Evolutionary conservation across 768 basidiomycete species (phyloP), one percentile per base, ranked within the genome.

Genomic region (Phlebiopsis flavidoalba): DNA sequence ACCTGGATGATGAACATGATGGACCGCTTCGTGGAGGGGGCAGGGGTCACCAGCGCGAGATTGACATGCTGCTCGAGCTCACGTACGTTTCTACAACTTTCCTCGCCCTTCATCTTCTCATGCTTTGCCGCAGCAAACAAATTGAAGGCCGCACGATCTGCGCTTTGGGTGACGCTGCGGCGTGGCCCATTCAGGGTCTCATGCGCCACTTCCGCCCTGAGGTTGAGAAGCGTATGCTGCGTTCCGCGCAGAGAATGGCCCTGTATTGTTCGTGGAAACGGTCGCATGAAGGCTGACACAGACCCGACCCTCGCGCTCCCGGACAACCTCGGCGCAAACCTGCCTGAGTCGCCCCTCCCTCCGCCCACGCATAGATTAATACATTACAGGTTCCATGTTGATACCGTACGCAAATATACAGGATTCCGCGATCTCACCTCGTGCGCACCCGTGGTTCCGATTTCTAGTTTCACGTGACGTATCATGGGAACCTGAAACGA

Each of bases 1-100:
- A 97, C 94, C 0, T 98, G 96, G 96, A 93, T 99, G 91, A 93
- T 90, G 85, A 96, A 98, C 76, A 98, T 98, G 94, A 99, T 99
- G 96, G 84, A 93, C 72, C 88, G 96, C 51, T 85, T 99, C 80
- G 93, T 91, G 17, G 90, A 92, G 70, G 96, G 96, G 96, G 96
- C 2, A 84, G 95, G 11, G 92, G 88, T 0, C 92, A 95, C 69
- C 81, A 82, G 65, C 87, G 96, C 60, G 96, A 99, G 78, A 98
- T 99, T 60, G 96, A 98, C 74, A 98, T 98, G 96, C 80, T 99
- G 12, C 84, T 95, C 31, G 96, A 98, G 74, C 74, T 98, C 48
- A 98, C 95, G 91, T 93, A 68, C 51, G 83, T 78, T 3, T 43
- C 40, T 21, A 19, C 26, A n/a, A n/a, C n/a, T n/a, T 31, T 49